Evolutionary conservation across 495 filamentous ascomycete genomes (phyloP), one percentile per base, ranked within the genome.

Genomic region (Xylaria bambusicola): DNA sequence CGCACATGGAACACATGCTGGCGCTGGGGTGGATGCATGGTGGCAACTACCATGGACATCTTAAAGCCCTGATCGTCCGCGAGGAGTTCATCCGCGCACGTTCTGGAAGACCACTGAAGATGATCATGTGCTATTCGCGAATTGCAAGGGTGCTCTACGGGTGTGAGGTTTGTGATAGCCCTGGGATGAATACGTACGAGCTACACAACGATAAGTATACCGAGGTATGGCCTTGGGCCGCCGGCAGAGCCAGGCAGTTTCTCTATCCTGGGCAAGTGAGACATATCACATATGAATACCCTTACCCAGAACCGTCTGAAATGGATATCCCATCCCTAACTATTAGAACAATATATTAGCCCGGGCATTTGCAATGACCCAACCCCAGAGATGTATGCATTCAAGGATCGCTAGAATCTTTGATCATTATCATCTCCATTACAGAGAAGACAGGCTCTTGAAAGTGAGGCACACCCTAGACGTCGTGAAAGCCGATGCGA

Each of bases 281-380:
- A 15, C 52, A 55, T 35, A 42, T 55, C n/a, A n/a, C 26, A 20
- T 55, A 55, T 21, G 40, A 55, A 13, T 55, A 55, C n/a, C 52
- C 52, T 2, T 6, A 55, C 15, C 52, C 52, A 15, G 52, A 46
- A 23, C 24, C 35, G 10, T 13, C 1, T n/a, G 33, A 54, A 12
- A 54, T 33, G 5, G 29, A 33, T 5, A 33, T 33, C 5, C 29
- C 29, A 10, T 5, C 29, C 10, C 5, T 33, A 33, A 33, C 5
- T 10, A 5, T 33, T 5, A 33, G 5, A 10, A 33, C 29, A 33
- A 5, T 5, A 33, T 33, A 33, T 5, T 10, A 33, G 10, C 29
- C 29, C 29, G 5, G 29, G 29, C 29, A n/a, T n/a, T n/a, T n/a
- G n/a, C n/a, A n/a, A n/a, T n/a, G n/a, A n/a, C n/a, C n/a, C n/a